Conservation (phyloP, 2,329 filamentous ascomycete genomes). For the Fusarium citri region DNA sequence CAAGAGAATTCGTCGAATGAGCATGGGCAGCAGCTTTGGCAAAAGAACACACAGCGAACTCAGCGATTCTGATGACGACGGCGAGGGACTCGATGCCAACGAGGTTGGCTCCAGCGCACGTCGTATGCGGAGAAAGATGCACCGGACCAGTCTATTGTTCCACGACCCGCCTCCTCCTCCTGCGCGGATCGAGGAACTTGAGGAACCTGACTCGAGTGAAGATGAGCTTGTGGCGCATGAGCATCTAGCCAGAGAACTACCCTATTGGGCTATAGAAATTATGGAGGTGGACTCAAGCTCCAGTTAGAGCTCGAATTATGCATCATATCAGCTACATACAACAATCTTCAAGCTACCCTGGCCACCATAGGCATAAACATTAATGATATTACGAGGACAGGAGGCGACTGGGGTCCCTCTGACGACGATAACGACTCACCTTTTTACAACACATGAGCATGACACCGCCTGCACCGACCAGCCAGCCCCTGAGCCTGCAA, state of each 20-base stretch:
- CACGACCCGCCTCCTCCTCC: slow-evolving; percentile 61
- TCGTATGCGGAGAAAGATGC: slow-evolving; percentile 59
- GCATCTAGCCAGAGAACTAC: slow-evolving; percentile 61
- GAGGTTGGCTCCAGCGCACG: slow-evolving; percentile 61
- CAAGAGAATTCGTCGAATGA: slow-evolving; percentile 59
- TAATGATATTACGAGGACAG: slow-evolving; percentile 44
- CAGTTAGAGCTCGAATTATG: slow-evolving; percentile 38
- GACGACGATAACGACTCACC: slow-evolving; percentile 45
- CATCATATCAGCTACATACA: slow-evolving; percentile 30
- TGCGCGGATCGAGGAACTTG: slow-evolving; percentile 64
- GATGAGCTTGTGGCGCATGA: slow-evolving; percentile 57
- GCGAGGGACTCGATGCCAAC: slow-evolving; percentile 55
- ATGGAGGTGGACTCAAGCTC: slow-evolving; percentile 60
- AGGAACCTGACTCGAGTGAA: slow-evolving; percentile 63
- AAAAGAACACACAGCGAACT: slow-evolving; percentile 67
- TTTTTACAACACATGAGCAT: slow-evolving; percentile 36
- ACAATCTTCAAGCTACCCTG: slow-evolving; percentile 30
- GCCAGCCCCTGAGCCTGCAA: slow-evolving; percentile 25
- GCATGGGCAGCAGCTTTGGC: slow-evolving; percentile 65
- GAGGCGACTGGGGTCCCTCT: slow-evolving; percentile 41
- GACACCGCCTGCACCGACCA: slow-evolving; percentile 38
- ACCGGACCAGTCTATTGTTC: slow-evolving; percentile 61
- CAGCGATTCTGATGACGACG: slow-evolving; percentile 62
- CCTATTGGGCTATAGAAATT: slow-evolving; percentile 62
- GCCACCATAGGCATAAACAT: slow-evolving; percentile 41